These are phyloP conservation scores for Verticillium zaregamsianum DNA, from an alignment of 2,329 filamentous ascomycete species.

Conservation along the genomic window DNA sequence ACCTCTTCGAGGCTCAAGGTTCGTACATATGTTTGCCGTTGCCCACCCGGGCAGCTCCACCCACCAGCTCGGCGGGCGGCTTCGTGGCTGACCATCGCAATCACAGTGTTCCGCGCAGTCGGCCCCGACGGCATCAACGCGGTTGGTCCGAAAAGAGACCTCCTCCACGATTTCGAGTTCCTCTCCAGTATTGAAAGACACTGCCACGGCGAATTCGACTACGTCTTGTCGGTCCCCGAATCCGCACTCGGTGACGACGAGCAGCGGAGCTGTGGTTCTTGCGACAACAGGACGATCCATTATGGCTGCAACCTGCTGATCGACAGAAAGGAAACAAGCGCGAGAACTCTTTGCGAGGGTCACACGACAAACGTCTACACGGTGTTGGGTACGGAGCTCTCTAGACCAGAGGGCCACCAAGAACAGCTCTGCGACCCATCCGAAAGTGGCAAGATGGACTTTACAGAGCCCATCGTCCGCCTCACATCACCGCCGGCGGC, in stretches of 20 bases:
- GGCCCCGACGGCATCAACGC: conserved; percentile 1
- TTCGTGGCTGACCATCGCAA: conserved; percentile 2
- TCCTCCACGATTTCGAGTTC: background rate
- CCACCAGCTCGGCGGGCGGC: background rate
- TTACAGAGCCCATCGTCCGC: conserved; percentile 5
- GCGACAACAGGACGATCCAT: conserved; percentile 24
- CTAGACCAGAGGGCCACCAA: conserved; percentile 3
- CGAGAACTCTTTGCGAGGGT: conserved; percentile 11
- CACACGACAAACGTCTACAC: conserved; percentile 33
- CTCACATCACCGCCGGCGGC: background rate
- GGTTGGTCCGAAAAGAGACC: background rate
- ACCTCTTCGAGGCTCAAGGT: conserved; percentile 5
- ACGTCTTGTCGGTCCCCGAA: conserved; percentile 33
- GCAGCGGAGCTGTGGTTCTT: background rate
- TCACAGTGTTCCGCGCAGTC: conserved; percentile 1
- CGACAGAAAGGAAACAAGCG: conserved; percentile 20
- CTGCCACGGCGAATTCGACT: conserved; percentile 46
- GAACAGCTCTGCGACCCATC: background rate
- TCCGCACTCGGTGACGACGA: conserved; percentile 11
- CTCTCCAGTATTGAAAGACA: conserved; percentile 29
- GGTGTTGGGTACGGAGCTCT: conserved; percentile 44
- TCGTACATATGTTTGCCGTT: background rate
- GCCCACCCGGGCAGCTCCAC: background rate
- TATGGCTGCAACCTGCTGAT: conserved; percentile 52
- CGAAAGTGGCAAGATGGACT: conserved; percentile 7